phyloP scores from a whole-genome alignment of 192 early-diverging fungal species.

The Cladochytrium replicatum region DNA sequence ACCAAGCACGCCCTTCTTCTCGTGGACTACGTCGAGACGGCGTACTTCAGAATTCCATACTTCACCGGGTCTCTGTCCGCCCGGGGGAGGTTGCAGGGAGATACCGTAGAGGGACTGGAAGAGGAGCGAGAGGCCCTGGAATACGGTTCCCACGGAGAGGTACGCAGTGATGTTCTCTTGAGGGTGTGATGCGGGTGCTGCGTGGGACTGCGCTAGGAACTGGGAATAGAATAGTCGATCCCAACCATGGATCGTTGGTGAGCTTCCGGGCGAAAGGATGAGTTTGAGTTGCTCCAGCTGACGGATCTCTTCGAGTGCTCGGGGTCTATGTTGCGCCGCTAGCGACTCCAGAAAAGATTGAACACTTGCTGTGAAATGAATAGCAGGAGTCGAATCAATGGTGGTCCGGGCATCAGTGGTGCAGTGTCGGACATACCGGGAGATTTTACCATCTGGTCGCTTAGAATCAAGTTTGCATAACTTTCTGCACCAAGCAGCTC shows the following conservation, averaged over 20 bases:
- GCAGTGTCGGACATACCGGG: constrained; percentile 39
- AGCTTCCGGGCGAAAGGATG: background rate
- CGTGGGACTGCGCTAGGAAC: constrained; percentile 24
- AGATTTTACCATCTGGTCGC: constrained; percentile 87
- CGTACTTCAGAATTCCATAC: constrained; percentile 85
- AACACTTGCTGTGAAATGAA: constrained; percentile 50
- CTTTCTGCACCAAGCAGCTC: constrained; percentile 63
- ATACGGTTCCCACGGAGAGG: constrained; percentile 80
- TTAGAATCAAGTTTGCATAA: constrained; percentile 76
- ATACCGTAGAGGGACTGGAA: constrained; percentile 84
- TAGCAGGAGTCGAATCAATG: background rate
- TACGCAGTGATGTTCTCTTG: constrained; percentile 50
- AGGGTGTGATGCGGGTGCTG: constrained; percentile 26
- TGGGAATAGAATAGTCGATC: constrained; percentile 66
- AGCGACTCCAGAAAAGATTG: constrained; percentile 72
- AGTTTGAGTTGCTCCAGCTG: constrained; percentile 36
- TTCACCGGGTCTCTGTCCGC: constrained; percentile 63
- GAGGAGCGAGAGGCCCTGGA: constrained; percentile 78
- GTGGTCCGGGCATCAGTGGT: background rate
- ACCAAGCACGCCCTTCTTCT: constrained; percentile 76
- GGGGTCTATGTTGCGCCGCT: constrained; percentile 44
- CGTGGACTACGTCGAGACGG: constrained; percentile 83
- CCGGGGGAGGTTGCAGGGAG: constrained; percentile 56
- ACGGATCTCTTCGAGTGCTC: constrained; percentile 37
- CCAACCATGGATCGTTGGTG: constrained; percentile 58